Evolutionary conservation across 2,329 filamentous ascomycete species (phyloP), one percentile per base, ranked within the genome.

Genomic region (Aspergillus aculeatus): DNA sequence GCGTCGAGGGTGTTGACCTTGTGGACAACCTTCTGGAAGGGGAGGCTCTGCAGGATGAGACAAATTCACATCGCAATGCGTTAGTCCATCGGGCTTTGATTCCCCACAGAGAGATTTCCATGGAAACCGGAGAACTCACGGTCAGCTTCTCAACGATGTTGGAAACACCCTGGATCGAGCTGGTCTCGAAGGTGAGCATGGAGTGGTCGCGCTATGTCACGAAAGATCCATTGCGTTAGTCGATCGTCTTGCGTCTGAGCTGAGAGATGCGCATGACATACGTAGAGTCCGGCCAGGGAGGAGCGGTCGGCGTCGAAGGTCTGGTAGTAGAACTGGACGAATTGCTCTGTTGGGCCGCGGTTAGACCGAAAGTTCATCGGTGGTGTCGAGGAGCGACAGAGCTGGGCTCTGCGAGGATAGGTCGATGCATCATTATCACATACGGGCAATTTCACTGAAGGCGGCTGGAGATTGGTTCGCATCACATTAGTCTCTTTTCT

Each of bases 141-240:
- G 77, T 75, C 63, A 98, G 85, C 84, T 97, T 97, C 77, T 91
- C 87, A 57, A 89, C 80, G 69, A 99, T 97, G 32, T 75, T 74
- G 24, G 68, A 73, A 38, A 80, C 79, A 64, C 94, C 93, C 71
- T 86, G 82, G 61, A 85, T 77, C 14, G 89, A 86, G 49, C 81
- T 69, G 50, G 84, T 87, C 84, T 98, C 92, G 73, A 97, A 98
- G 54, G 94, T 97, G 78, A 98, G 84, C 90, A 96, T 96, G 52
- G 95, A 98, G 62, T 88, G 77, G 4, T 89, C 84, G 71, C 90
- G 87, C 92, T 96, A 68, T 72, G 58, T 9, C 7, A 29, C 26
- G 7, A 29, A 29, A 29, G 50, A 29, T 50, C 3, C 14, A 12
- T 16, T 12, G 1, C 41, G 26, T 54, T 35, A 54, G 52, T 47